Conservation (phyloP, 2,329 filamentous ascomycete genomes). For the Verticillium isaacii region DNA sequence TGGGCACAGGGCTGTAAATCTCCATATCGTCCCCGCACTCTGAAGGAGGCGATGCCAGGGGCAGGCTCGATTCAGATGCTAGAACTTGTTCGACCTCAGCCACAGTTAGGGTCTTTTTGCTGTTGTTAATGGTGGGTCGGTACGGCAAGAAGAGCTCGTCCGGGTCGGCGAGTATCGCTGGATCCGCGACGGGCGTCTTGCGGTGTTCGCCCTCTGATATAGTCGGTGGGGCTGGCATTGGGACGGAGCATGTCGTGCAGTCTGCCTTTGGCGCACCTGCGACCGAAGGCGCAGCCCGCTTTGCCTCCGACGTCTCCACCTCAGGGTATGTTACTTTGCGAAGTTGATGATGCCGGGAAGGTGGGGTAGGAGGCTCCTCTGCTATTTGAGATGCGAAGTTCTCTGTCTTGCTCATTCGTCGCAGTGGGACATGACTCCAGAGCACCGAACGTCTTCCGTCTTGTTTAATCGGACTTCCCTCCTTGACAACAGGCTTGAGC, state of each 20-base stretch:
- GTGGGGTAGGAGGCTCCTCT: not conserved
- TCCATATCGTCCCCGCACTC: conserved; percentile 14
- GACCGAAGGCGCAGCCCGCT: not conserved
- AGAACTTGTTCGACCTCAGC: conserved; percentile 1
- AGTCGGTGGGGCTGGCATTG: not conserved
- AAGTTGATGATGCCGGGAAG: not conserved
- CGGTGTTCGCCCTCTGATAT: not conserved
- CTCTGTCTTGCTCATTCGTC: not conserved
- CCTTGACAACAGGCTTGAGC: not conserved
- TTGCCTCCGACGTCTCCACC: not conserved
- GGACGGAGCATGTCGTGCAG: not conserved
- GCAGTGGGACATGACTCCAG: not conserved
- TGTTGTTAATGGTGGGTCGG: not conserved
- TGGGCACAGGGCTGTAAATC: conserved; percentile 24
- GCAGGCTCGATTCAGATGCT: not conserved
- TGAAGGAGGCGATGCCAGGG: not conserved
- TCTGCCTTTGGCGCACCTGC: not conserved
- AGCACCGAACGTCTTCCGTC: not conserved
- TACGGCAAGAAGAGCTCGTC: not conserved
- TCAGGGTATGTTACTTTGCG: conserved; percentile 1
- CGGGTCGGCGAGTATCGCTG: not conserved
- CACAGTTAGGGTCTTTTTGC: not conserved
- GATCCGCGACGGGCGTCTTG: not conserved
- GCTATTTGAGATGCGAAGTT: not conserved
- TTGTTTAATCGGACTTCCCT: not conserved